A percentile compares a stretch with the other conserved stretches of the same genome.
Conservation (phyloP, 805 yeast species). For the Saccharomycopsis schoenii region DNA sequence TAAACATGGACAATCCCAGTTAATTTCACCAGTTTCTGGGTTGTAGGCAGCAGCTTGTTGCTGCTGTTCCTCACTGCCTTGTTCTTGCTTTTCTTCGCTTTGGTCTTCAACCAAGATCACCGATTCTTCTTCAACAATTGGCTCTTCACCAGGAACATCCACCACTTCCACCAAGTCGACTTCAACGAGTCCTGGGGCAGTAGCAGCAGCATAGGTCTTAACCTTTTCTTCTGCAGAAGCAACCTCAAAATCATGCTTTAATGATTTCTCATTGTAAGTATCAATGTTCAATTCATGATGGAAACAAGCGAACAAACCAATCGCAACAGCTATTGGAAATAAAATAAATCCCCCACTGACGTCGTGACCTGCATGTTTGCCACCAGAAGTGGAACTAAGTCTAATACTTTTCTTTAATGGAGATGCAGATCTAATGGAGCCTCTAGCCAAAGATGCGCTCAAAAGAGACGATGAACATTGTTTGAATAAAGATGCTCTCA, state of each 20-base stretch:
- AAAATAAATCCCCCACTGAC: constrained; percentile 1
- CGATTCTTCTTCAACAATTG: constrained; percentile 20
- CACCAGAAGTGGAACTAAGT: neutral
- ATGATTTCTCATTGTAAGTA: neutral
- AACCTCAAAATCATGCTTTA: neutral
- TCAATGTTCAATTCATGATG: constrained; percentile 4
- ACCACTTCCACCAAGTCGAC: neutral
- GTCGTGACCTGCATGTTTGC: neutral
- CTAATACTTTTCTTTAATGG: neutral
- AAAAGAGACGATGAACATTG: neutral
- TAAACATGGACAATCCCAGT: constrained; percentile 98
- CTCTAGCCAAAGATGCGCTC: neutral
- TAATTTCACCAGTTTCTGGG: constrained; percentile 96
- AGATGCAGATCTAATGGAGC: neutral
- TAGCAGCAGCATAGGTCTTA: neutral
- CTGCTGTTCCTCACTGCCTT: neutral
- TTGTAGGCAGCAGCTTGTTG: constrained; percentile 18
- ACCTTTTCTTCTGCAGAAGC: constrained; percentile 6
- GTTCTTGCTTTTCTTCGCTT: constrained; percentile 35
- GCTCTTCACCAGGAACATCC: constrained; percentile 30
- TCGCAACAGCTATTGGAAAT: constrained; percentile 8
- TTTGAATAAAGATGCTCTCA: neutral
- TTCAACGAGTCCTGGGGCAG: neutral
- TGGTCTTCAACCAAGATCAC: constrained; percentile 59
- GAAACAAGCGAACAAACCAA: constrained; percentile 4